Percentiles rank a stretch among this genome's conserved stretches.
Evolutionary conservation across 192 early-diverging fungal species (phyloP).

Genomic region (Linnemannia zychae): DNA sequence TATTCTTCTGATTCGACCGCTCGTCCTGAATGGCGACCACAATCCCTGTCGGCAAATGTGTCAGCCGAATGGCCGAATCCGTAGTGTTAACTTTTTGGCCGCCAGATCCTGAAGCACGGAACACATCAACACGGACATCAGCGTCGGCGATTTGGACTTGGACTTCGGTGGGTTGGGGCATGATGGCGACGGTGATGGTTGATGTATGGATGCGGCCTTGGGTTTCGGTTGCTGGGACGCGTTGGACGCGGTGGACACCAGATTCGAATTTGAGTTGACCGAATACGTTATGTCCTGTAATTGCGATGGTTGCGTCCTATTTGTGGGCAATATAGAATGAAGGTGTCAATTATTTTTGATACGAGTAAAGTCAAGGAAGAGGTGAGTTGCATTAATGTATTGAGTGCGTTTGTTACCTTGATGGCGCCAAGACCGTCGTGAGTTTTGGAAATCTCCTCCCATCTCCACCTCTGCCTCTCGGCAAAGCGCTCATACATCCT

Average conservation of each 20-base stretch:
- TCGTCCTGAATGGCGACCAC: conserved; percentile 91
- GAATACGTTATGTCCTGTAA: conserved; percentile 80
- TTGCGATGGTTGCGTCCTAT: conserved; percentile 73
- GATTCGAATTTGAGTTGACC: conserved; percentile 84
- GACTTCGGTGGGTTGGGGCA: conserved; percentile 80
- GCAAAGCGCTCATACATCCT: conserved; percentile 84
- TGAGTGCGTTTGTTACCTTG: conserved; percentile 57
- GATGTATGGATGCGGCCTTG: conserved; percentile 85
- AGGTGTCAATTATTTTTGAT: not conserved
- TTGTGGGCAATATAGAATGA: too few relatives aligned
- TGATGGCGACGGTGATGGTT: conserved; percentile 83
- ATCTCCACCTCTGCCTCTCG: conserved; percentile 72
- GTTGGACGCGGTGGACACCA: conserved; percentile 87
- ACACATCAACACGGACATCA: conserved; percentile 80
- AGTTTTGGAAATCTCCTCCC: conserved; percentile 66
- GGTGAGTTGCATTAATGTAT: not conserved
- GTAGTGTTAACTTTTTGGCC: conserved; percentile 97
- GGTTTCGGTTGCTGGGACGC: conserved; percentile 83
- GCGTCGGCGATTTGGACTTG: conserved; percentile 75
- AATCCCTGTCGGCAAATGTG: conserved; percentile 93
- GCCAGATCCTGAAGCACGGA: conserved; percentile 84
- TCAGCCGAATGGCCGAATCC: conserved; percentile 93
- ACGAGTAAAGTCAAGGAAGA: not conserved
- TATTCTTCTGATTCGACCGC: conserved; percentile 95
- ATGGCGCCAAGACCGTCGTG: conserved; percentile 61